These are phyloP conservation scores for Agaricus blazei DNA, from an alignment of 768 basidiomycete genomes.

Conservation along the genomic window DNA sequence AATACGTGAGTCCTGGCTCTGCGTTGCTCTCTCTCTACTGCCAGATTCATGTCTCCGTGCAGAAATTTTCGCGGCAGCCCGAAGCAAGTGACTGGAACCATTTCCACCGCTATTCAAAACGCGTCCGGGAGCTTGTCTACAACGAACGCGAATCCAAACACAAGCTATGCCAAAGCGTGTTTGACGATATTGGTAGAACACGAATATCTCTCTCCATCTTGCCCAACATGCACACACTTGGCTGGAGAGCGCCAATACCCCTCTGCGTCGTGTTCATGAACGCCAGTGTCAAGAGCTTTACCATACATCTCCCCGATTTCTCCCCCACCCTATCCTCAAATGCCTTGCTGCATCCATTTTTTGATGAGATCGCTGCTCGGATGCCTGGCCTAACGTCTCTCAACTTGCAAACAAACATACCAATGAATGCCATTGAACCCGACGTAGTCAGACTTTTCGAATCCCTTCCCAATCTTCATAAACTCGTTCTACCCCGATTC, in stretches of 20 bases:
- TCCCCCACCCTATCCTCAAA: background rate
- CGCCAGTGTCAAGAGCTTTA: conserved; percentile 8
- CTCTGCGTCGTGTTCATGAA: conserved; percentile 14
- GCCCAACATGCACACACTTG: conserved; percentile 12
- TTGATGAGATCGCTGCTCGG: conserved; percentile 10
- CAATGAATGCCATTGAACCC: background rate
- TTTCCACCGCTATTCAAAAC: conserved; percentile 18
- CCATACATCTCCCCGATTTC: conserved; percentile 5
- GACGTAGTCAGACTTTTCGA: conserved; percentile 4
- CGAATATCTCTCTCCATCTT: conserved; percentile 8
- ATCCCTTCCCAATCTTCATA: conserved; percentile 2
- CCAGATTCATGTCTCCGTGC: background rate
- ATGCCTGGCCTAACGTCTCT: conserved; percentile 10
- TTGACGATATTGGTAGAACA: conserved; percentile 11
- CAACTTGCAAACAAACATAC: conserved; percentile 8
- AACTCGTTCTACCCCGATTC: conserved; percentile 9
- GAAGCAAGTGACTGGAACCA: conserved; percentile 15
- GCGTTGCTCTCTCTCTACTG: background rate
- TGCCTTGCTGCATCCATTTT: background rate
- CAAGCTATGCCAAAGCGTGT: background rate
- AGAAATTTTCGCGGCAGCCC: conserved; percentile 14
- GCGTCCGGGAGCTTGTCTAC: conserved; percentile 17
- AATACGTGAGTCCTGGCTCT: background rate
- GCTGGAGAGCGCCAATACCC: conserved; percentile 11
- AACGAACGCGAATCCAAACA: conserved; percentile 7